Percentiles rank a stretch among this genome's conserved stretches.
phyloP scores from a whole-genome alignment of 75 land plant genomes.

The Azolla pinnata region DNA sequence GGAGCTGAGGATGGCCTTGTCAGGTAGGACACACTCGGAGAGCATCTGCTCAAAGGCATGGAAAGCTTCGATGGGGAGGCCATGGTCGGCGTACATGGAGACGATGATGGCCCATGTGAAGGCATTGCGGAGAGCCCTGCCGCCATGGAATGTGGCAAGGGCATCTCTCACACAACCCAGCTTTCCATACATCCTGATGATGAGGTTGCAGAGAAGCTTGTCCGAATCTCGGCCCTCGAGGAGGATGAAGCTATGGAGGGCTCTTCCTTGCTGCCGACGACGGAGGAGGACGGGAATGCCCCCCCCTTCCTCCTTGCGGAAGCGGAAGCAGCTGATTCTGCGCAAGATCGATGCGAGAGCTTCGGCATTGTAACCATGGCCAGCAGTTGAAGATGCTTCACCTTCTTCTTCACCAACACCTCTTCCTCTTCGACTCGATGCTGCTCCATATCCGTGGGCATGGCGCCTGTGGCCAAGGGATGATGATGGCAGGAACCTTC shows the following conservation, averaged over 20 bases:
- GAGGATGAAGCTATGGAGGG: background rate
- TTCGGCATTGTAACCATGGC: too few species aligned
- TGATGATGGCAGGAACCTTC: too few species aligned
- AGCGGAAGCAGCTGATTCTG: too few species aligned
- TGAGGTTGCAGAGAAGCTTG: background rate
- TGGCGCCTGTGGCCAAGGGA: too few species aligned
- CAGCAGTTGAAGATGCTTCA: too few species aligned
- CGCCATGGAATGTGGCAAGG: slow-evolving; percentile 7
- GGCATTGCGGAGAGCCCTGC: slow-evolving; percentile 21
- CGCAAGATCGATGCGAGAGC: too few species aligned
- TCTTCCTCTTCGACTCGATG: too few species aligned
- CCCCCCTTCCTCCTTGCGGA: too few species aligned
- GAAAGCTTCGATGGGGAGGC: slow-evolving; percentile 24
- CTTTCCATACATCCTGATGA: slow-evolving; percentile 32
- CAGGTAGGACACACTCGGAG: slow-evolving; percentile 18
- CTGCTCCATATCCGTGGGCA: too few species aligned
- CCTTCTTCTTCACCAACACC: too few species aligned
- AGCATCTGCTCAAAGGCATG: slow-evolving; percentile 19
- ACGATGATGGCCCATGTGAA: slow-evolving; percentile 38
- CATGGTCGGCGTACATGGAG: slow-evolving; percentile 28
- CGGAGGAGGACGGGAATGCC: too few species aligned
- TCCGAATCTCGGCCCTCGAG: background rate
- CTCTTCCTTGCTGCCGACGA: too few species aligned
- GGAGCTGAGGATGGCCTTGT: slow-evolving; percentile 24
- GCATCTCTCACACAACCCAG: slow-evolving; percentile 19